Conservation (phyloP, 306 rosid genomes). For the Rubus idaeus region DNA sequence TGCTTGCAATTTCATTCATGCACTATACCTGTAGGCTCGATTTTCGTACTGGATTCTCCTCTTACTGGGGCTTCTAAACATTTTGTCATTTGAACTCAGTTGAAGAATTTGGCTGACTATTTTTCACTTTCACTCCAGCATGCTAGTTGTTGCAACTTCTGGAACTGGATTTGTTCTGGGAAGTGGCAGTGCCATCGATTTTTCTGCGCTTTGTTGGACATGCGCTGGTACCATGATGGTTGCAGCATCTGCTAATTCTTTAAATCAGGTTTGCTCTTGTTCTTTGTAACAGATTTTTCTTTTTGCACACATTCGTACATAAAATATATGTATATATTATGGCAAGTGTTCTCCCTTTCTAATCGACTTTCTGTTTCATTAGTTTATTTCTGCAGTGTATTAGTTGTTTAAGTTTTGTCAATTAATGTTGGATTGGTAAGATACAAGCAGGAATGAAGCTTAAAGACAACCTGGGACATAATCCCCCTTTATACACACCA, state of each 20-base stretch:
- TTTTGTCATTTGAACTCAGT: slow-evolving; percentile 11
- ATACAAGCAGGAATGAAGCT: too few relatives aligned
- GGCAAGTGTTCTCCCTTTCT: neutral
- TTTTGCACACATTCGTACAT: neutral
- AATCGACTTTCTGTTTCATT: neutral
- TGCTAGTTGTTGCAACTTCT: slow-evolving; percentile 94
- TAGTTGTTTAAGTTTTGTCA: too few relatives aligned
- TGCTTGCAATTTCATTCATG: too few relatives aligned
- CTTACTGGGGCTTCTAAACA: neutral
- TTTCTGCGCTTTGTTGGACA: slow-evolving; percentile 69
- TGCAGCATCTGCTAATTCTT: slow-evolving; percentile 89
- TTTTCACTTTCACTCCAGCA: slow-evolving; percentile 41
- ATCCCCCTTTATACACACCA: too few relatives aligned
- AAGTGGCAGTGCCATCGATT: slow-evolving; percentile 63
- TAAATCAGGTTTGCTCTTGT: slow-evolving; percentile 74
- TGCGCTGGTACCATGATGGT: slow-evolving; percentile 98
- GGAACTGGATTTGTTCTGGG: slow-evolving; percentile 95
- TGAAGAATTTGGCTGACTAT: neutral
- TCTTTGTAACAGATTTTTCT: neutral
- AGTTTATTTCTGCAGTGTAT: neutral
- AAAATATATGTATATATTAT: neutral
- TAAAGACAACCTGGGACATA: too few relatives aligned
- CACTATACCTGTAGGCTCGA: too few relatives aligned
- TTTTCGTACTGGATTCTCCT: neutral
- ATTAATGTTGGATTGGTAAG: too few relatives aligned